Evolutionary conservation across 2,329 filamentous ascomycete genomes (phyloP), one percentile per base, ranked within the genome.

Genomic region (Alternaria brassicae): DNA sequence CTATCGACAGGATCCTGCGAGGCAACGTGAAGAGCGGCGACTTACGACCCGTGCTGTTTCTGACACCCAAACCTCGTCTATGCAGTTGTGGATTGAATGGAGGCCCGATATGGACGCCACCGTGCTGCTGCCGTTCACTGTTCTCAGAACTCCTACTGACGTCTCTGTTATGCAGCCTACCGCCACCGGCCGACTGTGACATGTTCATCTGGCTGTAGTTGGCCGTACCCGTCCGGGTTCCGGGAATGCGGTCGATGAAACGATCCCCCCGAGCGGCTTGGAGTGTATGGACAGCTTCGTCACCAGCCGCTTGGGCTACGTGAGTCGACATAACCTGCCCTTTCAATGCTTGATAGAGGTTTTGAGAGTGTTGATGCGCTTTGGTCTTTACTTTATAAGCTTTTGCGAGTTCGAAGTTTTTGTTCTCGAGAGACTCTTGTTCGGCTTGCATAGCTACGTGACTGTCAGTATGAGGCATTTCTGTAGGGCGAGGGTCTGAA

Each of bases 351-450:
- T 85, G 82, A 67, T 88, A 88, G 21, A 85, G 77, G 61, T 84
- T 84, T 49, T 92, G 91, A 3, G 87, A 85, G 60, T 92, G 89
- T 5, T 88, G 78, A 3, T 91, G 83, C 58, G 88, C 90, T 45
- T 85, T 88, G 65, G 81, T 87, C 74, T 94, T 95, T 21, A 93
- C 89, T 55, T 85, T 85, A 68, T 88, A 89, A 4, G 87, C 83
- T 21, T 87, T 83, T 4, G 83, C 80, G 1, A 96, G 80, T 34
- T 94, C 90, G 17, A 91, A 85, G 62, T 93, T 91, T 76, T 91
- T 93, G 48, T 85, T 84, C 51, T 87, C 82, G 10, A 94, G 79
- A 8, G 81, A 80, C 21, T 89, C 85, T 53, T 90, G 86, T 30
- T 91, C 87, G 8, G 81, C 69, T 56, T 86, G 83, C 78, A 91